Evolutionary conservation across 371 early-diverging fungal species (phyloP), one percentile per base, ranked within the genome.

Genomic region (Umbelopsis sp.): DNA sequence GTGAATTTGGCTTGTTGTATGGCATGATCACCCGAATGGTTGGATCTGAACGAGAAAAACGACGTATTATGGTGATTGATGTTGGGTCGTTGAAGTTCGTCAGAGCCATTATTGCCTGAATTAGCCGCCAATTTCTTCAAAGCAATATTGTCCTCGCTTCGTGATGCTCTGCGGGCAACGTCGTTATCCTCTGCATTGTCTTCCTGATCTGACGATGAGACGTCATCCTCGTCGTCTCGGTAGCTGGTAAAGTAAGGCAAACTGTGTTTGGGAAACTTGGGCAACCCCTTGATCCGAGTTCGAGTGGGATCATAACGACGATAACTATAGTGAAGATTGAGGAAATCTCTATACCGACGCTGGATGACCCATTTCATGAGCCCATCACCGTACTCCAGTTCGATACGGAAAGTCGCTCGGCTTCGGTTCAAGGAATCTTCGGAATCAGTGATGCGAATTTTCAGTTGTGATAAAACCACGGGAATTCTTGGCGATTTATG

Each of bases 261-360:
- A 12, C 69, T 45, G 32, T 75, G 82, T 63, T 63, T 76, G 18
- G 90, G 90, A 45, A 89, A 86, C 3, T 74, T 66, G 16, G 89
- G 89, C 25, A 87, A 51, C 29, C 74, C 67, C 24, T 74, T 48
- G 16, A 73, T 66, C n/a, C 65, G 38, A 24, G 35, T 72, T 68
- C 52, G 74, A 64, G 69, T 72, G 70, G 74, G 73, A 76, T 69
- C 77, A 63, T 57, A 76, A 66, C 64, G 75, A 62, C 65, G 76
- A 68, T 76, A 89, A 35, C 70, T 77, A 35, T 68, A 86, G 76
- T 89, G 90, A 44, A 89, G 71, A 22, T 79, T 72, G 37, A 87
- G 65, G 70, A 90, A 87, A 65, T 90, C 90, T 74, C 83, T 75
- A 37, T 81, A 76, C 1, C 81, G 74, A 16, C 88, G 84, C 63